These are phyloP conservation scores for Heliamphora pulchella DNA, from an alignment of 179 eudicot species.

Conservation along the genomic window DNA sequence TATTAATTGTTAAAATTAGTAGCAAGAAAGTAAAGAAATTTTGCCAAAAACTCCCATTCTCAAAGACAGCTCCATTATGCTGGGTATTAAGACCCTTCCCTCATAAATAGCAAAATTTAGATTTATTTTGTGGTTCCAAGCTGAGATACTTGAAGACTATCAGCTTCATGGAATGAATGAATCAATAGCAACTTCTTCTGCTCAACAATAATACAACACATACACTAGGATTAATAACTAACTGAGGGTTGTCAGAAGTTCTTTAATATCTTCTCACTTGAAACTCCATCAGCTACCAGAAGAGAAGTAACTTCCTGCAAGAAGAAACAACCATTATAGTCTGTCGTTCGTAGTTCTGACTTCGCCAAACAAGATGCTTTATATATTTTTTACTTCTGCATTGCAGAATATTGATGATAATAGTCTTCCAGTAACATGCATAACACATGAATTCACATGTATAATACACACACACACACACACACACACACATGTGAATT, in stretches of 20 bases:
- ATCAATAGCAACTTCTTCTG: conserved; percentile 19
- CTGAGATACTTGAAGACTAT: conserved; percentile 21
- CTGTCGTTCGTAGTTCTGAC: background rate
- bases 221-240: conserved; percentile 18
- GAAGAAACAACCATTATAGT: conserved; percentile 11
- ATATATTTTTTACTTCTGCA: background rate
- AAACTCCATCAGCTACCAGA: conserved; percentile 66
- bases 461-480: too few relatives aligned
- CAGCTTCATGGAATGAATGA: conserved; percentile 28
- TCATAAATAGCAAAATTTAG: conserved; percentile 8
- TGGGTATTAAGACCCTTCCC: too few relatives aligned
- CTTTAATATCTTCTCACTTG: conserved; percentile 65
- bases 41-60: background rate
- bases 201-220: conserved; percentile 23
- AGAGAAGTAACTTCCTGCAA: conserved; percentile 84
- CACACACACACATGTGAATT: too few relatives aligned
- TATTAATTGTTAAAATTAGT: too few relatives aligned
- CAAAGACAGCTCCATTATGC: background rate
- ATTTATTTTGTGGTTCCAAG: conserved; percentile 26
- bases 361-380: background rate
- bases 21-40: too few relatives aligned
- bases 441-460: too few relatives aligned
- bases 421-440: too few relatives aligned
- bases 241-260: conserved; percentile 44
- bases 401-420: background rate